phyloP scores from a whole-genome alignment of 495 filamentous ascomycete genomes.

The Hypoxylon trugodes region DNA sequence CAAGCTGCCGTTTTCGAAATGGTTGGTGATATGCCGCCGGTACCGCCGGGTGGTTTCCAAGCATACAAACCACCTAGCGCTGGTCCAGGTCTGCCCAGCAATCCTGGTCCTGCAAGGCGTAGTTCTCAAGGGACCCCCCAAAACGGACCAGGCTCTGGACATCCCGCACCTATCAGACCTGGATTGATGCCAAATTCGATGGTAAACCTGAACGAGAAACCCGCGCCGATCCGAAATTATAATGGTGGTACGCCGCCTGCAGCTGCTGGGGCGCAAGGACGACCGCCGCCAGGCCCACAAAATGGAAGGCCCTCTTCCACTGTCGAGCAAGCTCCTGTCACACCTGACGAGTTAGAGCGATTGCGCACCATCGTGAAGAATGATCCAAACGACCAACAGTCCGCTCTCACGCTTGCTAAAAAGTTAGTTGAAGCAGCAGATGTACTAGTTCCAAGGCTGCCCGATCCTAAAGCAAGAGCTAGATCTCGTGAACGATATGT shows the following conservation, averaged over 20 bases:
- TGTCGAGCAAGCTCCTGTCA: conserved; percentile 67
- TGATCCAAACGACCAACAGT: conserved; percentile 74
- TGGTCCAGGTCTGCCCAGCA: conserved; percentile 44
- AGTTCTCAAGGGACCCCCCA: conserved; percentile 42
- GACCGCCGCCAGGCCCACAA: conserved; percentile 42
- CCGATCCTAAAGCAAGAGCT: conserved; percentile 76
- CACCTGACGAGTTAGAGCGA: conserved; percentile 76
- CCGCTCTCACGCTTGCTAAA: conserved; percentile 79
- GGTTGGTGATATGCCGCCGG: conserved; percentile 64
- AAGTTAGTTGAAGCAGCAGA: conserved; percentile 86
- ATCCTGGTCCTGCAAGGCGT: conserved; percentile 37
- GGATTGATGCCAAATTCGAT: conserved; percentile 70
- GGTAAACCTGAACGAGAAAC: conserved; percentile 62
- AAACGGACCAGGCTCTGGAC: conserved; percentile 49
- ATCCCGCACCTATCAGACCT: conserved; percentile 81
- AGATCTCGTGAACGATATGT: conserved; percentile 85
- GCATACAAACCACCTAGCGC: conserved; percentile 45
- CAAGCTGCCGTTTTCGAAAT: conserved; percentile 76
- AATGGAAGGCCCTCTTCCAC: conserved; percentile 38
- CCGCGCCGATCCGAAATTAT: conserved; percentile 79
- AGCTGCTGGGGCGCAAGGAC: conserved; percentile 43
- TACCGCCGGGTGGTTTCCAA: conserved; percentile 54
- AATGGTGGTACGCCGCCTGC: conserved; percentile 52
- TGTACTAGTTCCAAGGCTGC: conserved; percentile 73
- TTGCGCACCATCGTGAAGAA: conserved; percentile 71